phyloP scores from a whole-genome alignment of 2,329 filamentous ascomycete species.

The Colletotrichum tropicicola region DNA sequence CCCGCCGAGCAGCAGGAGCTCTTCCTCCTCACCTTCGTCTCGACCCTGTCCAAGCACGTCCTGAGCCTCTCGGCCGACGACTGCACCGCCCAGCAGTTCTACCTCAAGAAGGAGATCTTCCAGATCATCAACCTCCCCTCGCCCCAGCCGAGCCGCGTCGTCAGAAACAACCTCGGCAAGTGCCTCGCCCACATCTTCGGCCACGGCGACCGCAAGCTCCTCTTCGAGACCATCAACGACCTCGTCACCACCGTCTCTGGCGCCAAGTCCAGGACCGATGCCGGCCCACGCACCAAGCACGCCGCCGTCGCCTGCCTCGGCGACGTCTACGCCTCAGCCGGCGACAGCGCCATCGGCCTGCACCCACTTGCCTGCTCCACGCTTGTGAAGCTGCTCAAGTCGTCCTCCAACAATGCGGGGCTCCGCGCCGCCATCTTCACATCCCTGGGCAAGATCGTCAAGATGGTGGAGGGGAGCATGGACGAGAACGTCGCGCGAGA shows the following conservation, averaged over 20 bases:
- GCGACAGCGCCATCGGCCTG: constrained; percentile 89
- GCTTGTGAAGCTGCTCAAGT: constrained; percentile 82
- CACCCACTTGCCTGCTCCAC: constrained; percentile 78
- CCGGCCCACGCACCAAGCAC: constrained; percentile 82
- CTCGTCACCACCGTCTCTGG: constrained; percentile 76
- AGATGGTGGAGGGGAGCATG: constrained; percentile 78
- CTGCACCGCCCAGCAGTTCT: constrained; percentile 87
- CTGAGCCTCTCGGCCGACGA: constrained; percentile 77
- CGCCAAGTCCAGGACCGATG: constrained; percentile 78
- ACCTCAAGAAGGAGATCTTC: constrained; percentile 93
- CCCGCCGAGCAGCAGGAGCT: constrained; percentile 96
- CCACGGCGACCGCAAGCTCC: constrained; percentile 86
- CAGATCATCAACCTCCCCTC: constrained; percentile 86
- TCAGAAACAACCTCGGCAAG: constrained; percentile 87
- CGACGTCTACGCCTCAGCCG: constrained; percentile 89
- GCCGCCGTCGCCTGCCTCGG: constrained; percentile 88
- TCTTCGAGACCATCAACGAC: constrained; percentile 96
- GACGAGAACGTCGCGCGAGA: constrained; percentile 90
- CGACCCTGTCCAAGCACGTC: constrained; percentile 84
- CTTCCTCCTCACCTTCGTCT: constrained; percentile 89
- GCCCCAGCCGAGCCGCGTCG: constrained; percentile 85
- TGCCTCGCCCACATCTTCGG: constrained; percentile 85
- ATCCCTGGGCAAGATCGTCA: constrained; percentile 78
- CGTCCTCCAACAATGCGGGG: constrained; percentile 81
- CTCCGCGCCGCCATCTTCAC: constrained; percentile 81